These are phyloP conservation scores for Penicillium riverlandense DNA, from an alignment of 495 filamentous ascomycete species.

Conservation along the genomic window DNA sequence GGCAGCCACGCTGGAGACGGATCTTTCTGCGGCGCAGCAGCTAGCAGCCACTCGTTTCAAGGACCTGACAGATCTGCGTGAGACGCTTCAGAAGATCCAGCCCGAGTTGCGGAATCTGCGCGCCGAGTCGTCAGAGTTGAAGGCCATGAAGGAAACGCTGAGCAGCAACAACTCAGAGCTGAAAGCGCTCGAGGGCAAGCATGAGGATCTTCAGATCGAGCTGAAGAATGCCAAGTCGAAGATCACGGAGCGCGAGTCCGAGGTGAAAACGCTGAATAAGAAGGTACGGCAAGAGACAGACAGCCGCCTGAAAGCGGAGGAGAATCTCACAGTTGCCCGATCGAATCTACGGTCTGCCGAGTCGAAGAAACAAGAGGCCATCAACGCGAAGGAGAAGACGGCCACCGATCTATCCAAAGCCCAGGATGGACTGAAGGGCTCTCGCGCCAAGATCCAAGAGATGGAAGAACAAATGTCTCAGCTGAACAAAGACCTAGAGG, in stretches of 20 bases:
- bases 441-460: slow-evolving; percentile 56
- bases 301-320: slow-evolving; percentile 65
- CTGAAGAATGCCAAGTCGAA: slow-evolving; percentile 60
- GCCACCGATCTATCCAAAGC: slow-evolving; percentile 58
- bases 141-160: slow-evolving; percentile 64
- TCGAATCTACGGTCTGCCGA: slow-evolving; percentile 71
- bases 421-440: slow-evolving; percentile 59
- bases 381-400: slow-evolving; percentile 61
- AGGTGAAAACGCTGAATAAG: slow-evolving; percentile 68
- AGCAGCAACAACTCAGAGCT: slow-evolving; percentile 60
- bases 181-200: slow-evolving; percentile 65
- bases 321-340: slow-evolving; percentile 58
- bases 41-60: slow-evolving; percentile 81
- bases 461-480: slow-evolving; percentile 64
- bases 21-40: slow-evolving; percentile 79
- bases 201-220: slow-evolving; percentile 73
- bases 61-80: slow-evolving; percentile 71
- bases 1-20: slow-evolving; percentile 64
- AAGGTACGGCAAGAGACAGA: slow-evolving; percentile 69
- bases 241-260: slow-evolving; percentile 62
- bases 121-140: slow-evolving; percentile 66
- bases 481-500: slow-evolving; percentile 54
- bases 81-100: slow-evolving; percentile 75
- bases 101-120: slow-evolving; percentile 73
- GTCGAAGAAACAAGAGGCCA: slow-evolving; percentile 67